Percentiles rank a stretch among this genome's conserved stretches.
Evolutionary conservation across 257 asterid genomes (phyloP).

Genomic region (Galeopsis tetrahit): DNA sequence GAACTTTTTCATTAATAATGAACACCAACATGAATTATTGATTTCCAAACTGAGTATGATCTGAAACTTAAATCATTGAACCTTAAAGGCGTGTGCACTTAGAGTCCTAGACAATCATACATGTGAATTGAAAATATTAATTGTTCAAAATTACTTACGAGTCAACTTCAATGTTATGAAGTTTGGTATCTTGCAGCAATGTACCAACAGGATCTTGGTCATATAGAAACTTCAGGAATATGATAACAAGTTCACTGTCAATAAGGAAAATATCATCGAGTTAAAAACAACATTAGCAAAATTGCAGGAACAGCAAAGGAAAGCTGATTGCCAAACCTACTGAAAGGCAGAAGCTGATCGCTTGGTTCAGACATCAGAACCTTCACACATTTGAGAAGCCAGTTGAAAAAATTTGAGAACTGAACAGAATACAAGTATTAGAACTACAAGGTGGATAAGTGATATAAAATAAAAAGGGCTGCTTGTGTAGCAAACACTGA

Average conservation of each 20-base stretch:
- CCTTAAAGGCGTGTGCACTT: too few species aligned
- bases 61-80: not conserved
- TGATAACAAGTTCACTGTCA: conserved; percentile 48
- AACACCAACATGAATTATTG: too few species aligned
- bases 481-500: conserved; percentile 30
- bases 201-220: conserved; percentile 90
- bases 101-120: not conserved
- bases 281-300: not conserved
- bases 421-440: conserved; percentile 47
- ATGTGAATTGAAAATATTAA: not conserved
- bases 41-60: not conserved
- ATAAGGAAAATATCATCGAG: too few species aligned
- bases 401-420: conserved; percentile 97
- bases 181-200: conserved; percentile 71
- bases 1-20: too few species aligned
- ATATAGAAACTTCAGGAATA: conserved; percentile 83
- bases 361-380: conserved; percentile 93
- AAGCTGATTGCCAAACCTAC: conserved; percentile 61
- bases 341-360: conserved; percentile 87
- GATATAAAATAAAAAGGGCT: conserved; percentile 24
- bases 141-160: conserved; percentile 55
- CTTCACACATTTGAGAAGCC: conserved; percentile 94
- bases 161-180: conserved; percentile 64
- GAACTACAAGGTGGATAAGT: conserved; percentile 32
- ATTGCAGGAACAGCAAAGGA: not conserved